Conservation (phyloP, 805 yeast genomes). For the Wickerhamiella siamensis region DNA sequence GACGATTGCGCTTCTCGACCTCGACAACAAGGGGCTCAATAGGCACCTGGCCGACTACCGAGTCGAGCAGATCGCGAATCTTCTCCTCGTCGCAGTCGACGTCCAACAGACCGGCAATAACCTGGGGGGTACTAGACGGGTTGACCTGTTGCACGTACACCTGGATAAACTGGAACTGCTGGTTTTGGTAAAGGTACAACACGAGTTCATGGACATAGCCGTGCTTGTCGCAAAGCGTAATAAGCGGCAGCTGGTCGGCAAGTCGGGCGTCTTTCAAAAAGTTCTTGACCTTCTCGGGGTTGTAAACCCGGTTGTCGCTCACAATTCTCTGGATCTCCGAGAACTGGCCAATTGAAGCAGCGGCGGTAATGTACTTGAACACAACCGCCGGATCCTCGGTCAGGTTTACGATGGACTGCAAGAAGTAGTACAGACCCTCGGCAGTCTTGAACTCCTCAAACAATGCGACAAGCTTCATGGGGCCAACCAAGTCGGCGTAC, state of each 20-base stretch:
- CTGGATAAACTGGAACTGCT: conserved; percentile 91
- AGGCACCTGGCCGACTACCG: conserved; percentile 92
- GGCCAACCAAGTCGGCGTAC: conserved; percentile 85
- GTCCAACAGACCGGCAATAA: conserved; percentile 87
- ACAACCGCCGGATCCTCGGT: conserved; percentile 93
- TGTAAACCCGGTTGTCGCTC: conserved; percentile 84
- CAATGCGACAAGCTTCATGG: conserved; percentile 67
- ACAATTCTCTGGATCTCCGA: conserved; percentile 94
- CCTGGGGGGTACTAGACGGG: conserved; percentile 92
- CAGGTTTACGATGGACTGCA: conserved; percentile 83
- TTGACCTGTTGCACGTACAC: conserved; percentile 96
- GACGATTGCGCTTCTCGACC: conserved; percentile 91
- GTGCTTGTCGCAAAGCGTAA: conserved; percentile 89
- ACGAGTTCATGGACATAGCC: conserved; percentile 86
- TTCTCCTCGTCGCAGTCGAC: conserved; percentile 92
- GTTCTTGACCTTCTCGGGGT: conserved; percentile 95
- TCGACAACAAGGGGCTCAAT: conserved; percentile 76
- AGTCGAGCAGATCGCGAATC: conserved; percentile 62
- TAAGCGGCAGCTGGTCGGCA: conserved; percentile 90
- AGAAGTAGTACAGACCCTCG: conserved; percentile 90
- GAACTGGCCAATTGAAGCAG: conserved; percentile 76
- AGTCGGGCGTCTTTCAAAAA: conserved; percentile 87
- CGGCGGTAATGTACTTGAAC: conserved; percentile 88
- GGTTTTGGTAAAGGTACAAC: conserved; percentile 85
- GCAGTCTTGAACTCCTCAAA: conserved; percentile 86